Percentiles rank a stretch among this genome's conserved stretches.
Conservation (phyloP, 2,329 filamentous ascomycete genomes). For the Ceratocystis colombiana region DNA sequence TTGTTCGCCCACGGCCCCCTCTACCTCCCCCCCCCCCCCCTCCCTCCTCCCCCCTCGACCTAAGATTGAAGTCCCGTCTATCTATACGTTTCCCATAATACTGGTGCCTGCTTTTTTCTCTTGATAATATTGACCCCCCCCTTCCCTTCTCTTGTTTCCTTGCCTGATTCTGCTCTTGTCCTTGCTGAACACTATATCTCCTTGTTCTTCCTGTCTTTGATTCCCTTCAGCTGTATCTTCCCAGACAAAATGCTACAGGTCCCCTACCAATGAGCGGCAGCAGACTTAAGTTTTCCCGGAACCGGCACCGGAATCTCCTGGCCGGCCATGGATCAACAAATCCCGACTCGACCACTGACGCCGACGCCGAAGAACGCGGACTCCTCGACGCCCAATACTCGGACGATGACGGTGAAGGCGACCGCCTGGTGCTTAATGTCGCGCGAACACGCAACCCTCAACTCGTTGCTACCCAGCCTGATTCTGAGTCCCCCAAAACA, state of each 20-base stretch:
- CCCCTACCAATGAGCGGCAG: slow-evolving; percentile 20
- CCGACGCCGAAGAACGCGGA: slow-evolving; percentile 28
- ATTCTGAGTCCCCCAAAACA: slow-evolving; percentile 33
- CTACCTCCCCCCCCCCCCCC: no score
- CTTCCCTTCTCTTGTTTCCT: not conserved
- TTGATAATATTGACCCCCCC: not conserved
- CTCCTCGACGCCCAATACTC: slow-evolving; percentile 28
- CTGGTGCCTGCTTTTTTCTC: not conserved
- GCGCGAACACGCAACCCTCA: slow-evolving; percentile 22
- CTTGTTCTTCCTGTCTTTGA: not conserved
- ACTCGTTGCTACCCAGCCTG: slow-evolving; percentile 14
- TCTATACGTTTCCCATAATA: no score
- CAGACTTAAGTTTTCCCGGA: slow-evolving; percentile 25
- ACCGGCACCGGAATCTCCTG: slow-evolving; percentile 20
- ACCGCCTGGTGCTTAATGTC: slow-evolving; percentile 22
- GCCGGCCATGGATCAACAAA: slow-evolving; percentile 16
- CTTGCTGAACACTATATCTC: not conserved
- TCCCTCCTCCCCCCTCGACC: no score
- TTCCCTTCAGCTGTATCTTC: not conserved
- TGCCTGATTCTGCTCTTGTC: not conserved
- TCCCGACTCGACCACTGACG: slow-evolving; percentile 23
- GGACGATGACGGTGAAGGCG: slow-evolving; percentile 25
- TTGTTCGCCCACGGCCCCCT: not conserved
- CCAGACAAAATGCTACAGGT: slow-evolving; percentile 24
- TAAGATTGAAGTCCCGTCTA: no score